Conservation (phyloP, 495 filamentous ascomycete species). For the Umbilicaria muhlenbergii region DNA sequence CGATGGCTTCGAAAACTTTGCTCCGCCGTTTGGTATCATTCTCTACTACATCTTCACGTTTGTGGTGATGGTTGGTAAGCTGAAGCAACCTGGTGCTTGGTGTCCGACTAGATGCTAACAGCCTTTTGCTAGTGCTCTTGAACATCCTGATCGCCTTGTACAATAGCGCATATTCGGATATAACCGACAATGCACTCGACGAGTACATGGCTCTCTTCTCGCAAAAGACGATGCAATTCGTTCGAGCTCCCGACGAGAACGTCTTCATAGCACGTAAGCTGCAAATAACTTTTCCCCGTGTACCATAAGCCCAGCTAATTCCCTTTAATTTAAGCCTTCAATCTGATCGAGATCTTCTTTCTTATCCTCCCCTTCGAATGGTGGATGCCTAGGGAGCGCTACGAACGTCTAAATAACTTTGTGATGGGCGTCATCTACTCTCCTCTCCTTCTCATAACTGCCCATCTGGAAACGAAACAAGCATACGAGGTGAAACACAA, state of each 20-base stretch:
- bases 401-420: slow-evolving; percentile 67
- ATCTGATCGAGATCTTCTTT: slow-evolving; percentile 74
- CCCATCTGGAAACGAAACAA: slow-evolving; percentile 53
- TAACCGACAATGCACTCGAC: slow-evolving; percentile 85
- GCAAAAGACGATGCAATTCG: slow-evolving; percentile 89
- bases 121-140: slow-evolving; percentile 41
- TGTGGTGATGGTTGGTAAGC: slow-evolving; percentile 67
- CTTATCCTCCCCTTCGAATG: slow-evolving; percentile 80
- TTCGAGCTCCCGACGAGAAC: slow-evolving; percentile 93
- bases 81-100: background rate
- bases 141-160: slow-evolving; percentile 95
- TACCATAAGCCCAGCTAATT: background rate
- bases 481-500: slow-evolving; percentile 57
- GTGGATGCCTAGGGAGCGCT: slow-evolving; percentile 61
- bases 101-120: background rate
- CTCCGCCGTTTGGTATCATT: slow-evolving; percentile 67
- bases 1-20: slow-evolving; percentile 64
- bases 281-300: background rate
- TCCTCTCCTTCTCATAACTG: slow-evolving; percentile 66
- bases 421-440: slow-evolving; percentile 81
- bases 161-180: slow-evolving; percentile 90
- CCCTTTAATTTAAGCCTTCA: slow-evolving; percentile 43
- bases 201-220: slow-evolving; percentile 86
- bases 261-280: slow-evolving; percentile 73
- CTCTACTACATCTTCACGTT: slow-evolving; percentile 96